Evolutionary conservation across 805 yeast genomes (phyloP).

Genomic region (Metschnikowia bowlesiae): DNA sequence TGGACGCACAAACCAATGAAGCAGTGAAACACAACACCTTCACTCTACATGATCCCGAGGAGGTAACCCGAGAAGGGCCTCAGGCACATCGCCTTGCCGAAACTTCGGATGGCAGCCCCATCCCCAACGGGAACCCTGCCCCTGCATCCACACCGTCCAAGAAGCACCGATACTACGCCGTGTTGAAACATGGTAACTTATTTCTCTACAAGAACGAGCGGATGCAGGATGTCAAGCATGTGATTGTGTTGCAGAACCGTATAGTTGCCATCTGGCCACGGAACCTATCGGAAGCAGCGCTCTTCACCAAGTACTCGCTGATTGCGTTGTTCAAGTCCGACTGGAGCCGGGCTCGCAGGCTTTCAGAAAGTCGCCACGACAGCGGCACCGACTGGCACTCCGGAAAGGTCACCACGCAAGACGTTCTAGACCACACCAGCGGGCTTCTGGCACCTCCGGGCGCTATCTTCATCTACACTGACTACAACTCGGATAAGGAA

Average conservation of each 20-base stretch:
- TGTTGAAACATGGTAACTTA: slow-evolving; percentile 80
- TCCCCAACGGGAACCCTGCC: background rate
- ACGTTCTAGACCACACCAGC: slow-evolving; percentile 21
- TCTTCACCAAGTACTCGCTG: slow-evolving; percentile 77
- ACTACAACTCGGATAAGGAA: slow-evolving; percentile 78
- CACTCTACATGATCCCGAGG: background rate
- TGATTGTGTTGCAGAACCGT: slow-evolving; percentile 67
- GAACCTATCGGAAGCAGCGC: slow-evolving; percentile 61
- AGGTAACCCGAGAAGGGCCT: background rate
- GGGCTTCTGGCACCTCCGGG: slow-evolving; percentile 33
- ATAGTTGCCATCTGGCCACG: slow-evolving; percentile 86
- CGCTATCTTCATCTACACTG: slow-evolving; percentile 63
- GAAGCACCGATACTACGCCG: slow-evolving; percentile 63
- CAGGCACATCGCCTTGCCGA: background rate
- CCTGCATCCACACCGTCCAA: slow-evolving; percentile 17
- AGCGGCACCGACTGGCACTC: slow-evolving; percentile 8
- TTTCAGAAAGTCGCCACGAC: slow-evolving; percentile 15
- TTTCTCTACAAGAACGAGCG: slow-evolving; percentile 75
- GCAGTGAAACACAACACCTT: background rate
- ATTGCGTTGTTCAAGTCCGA: slow-evolving; percentile 62
- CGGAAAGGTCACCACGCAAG: slow-evolving; percentile 20
- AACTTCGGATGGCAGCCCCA: background rate
- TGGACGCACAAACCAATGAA: background rate
- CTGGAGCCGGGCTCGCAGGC: slow-evolving; percentile 22
- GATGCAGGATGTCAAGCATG: slow-evolving; percentile 66